These are phyloP conservation scores for Diaporthe citriasiana DNA, from an alignment of 2,329 filamentous ascomycete genomes.

Conservation along the genomic window DNA sequence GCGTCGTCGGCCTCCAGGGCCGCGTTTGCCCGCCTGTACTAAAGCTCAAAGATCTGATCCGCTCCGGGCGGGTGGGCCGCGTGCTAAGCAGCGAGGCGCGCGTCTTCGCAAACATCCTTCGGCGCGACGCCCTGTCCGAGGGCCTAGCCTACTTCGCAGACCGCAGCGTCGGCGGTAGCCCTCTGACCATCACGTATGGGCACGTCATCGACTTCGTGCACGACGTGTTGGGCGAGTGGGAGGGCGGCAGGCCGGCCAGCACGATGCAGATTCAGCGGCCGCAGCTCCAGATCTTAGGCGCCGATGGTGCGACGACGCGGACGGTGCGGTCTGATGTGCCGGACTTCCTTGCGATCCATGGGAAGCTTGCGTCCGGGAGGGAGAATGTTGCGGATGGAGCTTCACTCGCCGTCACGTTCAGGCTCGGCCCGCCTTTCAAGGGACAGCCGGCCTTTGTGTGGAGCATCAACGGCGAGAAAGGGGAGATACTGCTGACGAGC, in stretches of 20 bases:
- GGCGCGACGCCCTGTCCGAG: conserved; percentile 44
- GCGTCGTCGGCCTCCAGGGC: conserved; percentile 63
- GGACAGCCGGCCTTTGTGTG: conserved; percentile 62
- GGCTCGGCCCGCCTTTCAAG: conserved; percentile 64
- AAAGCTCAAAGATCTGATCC: conserved; percentile 59
- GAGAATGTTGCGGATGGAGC: conserved; percentile 51
- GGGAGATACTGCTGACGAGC: conserved; percentile 61
- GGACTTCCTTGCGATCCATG: conserved; percentile 52
- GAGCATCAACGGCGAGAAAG: conserved; percentile 66
- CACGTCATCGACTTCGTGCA: conserved; percentile 34
- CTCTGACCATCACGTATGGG: conserved; percentile 22
- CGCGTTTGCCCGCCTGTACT: conserved; percentile 55
- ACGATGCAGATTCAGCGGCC: conserved; percentile 31
- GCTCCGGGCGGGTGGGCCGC: conserved; percentile 58
- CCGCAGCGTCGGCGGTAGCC: conserved; percentile 19
- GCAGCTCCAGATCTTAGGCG: not conserved
- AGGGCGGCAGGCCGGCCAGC: not conserved
- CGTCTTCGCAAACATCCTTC: conserved; percentile 30
- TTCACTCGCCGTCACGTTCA: conserved; percentile 59
- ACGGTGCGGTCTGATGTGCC: conserved; percentile 47
- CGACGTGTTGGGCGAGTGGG: conserved; percentile 31
- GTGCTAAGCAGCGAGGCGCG: conserved; percentile 53
- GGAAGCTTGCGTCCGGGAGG: conserved; percentile 48
- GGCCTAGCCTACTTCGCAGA: conserved; percentile 35
- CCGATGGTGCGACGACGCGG: conserved; percentile 2